Conservation (phyloP, 2,329 filamentous ascomycete genomes). For the Paraconiothyrium sp. region DNA sequence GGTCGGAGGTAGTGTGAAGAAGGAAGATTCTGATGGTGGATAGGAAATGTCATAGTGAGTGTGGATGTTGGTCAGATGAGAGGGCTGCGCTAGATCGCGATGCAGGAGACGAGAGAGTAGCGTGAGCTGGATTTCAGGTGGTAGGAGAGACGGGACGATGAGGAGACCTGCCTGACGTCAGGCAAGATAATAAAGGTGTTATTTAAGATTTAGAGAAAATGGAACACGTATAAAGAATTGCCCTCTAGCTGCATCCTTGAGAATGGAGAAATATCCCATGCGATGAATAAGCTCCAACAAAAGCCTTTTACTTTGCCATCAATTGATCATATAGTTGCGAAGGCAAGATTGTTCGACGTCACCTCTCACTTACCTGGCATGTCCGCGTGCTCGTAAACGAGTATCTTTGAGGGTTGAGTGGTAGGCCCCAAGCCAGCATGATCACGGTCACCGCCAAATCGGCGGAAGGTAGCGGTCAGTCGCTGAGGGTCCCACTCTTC, state of each 20-base stretch:
- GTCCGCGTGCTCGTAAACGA: conserved; percentile 70
- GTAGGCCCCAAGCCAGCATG: conserved; percentile 13
- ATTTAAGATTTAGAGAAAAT: neutral
- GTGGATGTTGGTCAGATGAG: conserved; percentile 90
- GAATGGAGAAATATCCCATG: neutral
- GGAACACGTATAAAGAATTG: no score
- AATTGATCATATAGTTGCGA: no score
- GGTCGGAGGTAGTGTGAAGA: conserved; percentile 59
- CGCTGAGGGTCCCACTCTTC: conserved; percentile 27
- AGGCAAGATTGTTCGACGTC: neutral
- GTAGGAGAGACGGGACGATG: conserved; percentile 78
- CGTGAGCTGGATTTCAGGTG: conserved; percentile 71
- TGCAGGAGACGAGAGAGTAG: conserved; percentile 81
- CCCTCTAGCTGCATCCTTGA: neutral
- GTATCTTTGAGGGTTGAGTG: conserved; percentile 22
- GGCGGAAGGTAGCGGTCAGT: conserved; percentile 34
- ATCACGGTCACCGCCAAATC: conserved; percentile 34
- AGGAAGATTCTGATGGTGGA: conserved; percentile 56
- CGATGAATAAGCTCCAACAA: no score
- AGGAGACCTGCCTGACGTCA: conserved; percentile 71
- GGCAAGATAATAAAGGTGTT: conserved; percentile 8
- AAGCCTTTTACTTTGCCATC: no score
- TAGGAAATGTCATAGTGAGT: conserved; percentile 80
- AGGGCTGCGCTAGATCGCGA: conserved; percentile 75
- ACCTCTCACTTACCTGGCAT: conserved; percentile 69